phyloP scores from a whole-genome alignment of 1,284 basidiomycete species.

The Megacollybia platyphylla region DNA sequence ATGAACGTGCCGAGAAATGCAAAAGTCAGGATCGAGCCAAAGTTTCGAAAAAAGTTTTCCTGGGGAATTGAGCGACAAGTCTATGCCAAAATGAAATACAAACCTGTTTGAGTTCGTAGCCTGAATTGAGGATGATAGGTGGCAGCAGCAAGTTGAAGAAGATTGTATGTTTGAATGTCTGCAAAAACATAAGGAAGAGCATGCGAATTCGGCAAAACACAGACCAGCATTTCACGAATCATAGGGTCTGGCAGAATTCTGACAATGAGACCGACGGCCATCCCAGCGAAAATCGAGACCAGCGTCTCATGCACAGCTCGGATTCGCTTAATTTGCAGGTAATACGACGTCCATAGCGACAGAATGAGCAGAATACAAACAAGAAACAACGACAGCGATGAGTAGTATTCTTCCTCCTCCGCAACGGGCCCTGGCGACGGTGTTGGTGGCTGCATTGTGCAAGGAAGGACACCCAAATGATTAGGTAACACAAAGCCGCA shows the following conservation, averaged over 20 bases:
- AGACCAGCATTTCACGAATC: conserved; percentile 94
- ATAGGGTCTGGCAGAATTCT: conserved; percentile 85
- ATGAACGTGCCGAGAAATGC: conserved; percentile 97
- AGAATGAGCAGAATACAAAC: conserved; percentile 90
- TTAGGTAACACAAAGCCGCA: too few species aligned
- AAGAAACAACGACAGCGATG: conserved; percentile 89
- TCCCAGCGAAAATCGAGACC: conserved; percentile 91
- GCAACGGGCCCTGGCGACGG: conserved; percentile 24
- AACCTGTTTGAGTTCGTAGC: conserved; percentile 94
- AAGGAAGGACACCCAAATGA: too few species aligned
- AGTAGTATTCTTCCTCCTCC: conserved; percentile 83
- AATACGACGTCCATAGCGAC: conserved; percentile 95
- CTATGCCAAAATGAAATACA: background rate
- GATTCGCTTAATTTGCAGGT: conserved; percentile 94
- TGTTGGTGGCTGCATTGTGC: conserved; percentile 2
- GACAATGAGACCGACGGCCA: conserved; percentile 90
- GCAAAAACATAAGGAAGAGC: conserved; percentile 1
- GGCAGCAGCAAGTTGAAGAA: conserved; percentile 97
- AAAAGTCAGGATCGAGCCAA: conserved; percentile 93
- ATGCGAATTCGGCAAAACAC: conserved; percentile 17
- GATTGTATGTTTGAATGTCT: conserved; percentile 94
- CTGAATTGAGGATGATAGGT: conserved; percentile 96
- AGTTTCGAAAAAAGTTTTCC: conserved; percentile 97
- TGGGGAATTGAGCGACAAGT: conserved; percentile 16
- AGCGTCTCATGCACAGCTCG: conserved; percentile 94